These are phyloP conservation scores for Malus sylvestris DNA, from an alignment of 306 rosid species.

Conservation along the genomic window DNA sequence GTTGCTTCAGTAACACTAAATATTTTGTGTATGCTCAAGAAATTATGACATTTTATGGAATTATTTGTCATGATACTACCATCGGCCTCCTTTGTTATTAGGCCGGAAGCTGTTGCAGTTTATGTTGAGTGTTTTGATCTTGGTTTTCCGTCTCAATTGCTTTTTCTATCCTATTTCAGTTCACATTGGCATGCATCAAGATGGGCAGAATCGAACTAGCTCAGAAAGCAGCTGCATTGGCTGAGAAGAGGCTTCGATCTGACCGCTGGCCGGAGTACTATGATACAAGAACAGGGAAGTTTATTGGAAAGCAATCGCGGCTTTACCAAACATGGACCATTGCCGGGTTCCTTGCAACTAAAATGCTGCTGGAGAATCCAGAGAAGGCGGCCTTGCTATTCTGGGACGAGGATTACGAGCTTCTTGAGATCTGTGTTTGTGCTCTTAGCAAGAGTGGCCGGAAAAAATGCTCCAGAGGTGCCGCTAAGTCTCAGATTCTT, in stretches of 20 bases:
- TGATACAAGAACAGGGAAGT: slow-evolving; percentile 75
- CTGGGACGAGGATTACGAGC: slow-evolving; percentile 88
- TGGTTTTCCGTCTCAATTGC: neutral
- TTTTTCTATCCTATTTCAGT: slow-evolving; percentile 35
- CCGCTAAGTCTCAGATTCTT: slow-evolving; percentile 80
- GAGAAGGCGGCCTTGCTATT: slow-evolving; percentile 58
- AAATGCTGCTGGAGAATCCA: slow-evolving; percentile 83
- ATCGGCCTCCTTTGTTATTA: neutral
- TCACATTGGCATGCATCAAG: slow-evolving; percentile 92
- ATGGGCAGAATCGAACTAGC: slow-evolving; percentile 77
- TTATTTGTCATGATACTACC: neutral
- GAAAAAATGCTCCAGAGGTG: slow-evolving; percentile 69
- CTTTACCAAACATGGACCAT: slow-evolving; percentile 89
- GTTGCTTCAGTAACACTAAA: neutral
- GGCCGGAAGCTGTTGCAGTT: neutral
- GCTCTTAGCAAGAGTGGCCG: slow-evolving; percentile 77
- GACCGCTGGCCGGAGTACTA: slow-evolving; percentile 96
- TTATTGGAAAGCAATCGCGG: slow-evolving; percentile 82
- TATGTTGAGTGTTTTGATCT: neutral
- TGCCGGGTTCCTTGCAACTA: slow-evolving; percentile 87
- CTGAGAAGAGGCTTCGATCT: slow-evolving; percentile 62
- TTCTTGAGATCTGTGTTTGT: slow-evolving; percentile 83
- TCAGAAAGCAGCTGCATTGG: slow-evolving; percentile 59
- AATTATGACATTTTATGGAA: neutral
- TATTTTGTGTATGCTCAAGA: neutral